Percentiles rank a stretch among this genome's conserved stretches.
Evolutionary conservation across 495 filamentous ascomycete species (phyloP).

Genomic region (Penicillium chermesinum): DNA sequence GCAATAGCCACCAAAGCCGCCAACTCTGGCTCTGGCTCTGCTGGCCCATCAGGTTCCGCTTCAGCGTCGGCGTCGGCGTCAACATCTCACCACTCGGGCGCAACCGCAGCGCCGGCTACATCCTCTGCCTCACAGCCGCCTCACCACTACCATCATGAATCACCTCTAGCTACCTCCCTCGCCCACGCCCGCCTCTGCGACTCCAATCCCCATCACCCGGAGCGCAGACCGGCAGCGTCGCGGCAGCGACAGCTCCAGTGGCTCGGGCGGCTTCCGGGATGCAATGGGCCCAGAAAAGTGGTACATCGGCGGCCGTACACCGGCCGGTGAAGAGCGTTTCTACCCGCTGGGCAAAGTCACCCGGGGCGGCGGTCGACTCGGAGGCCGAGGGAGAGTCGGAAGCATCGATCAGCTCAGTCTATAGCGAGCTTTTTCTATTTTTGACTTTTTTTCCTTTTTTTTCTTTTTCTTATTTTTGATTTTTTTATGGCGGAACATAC

Average conservation of each 20-base stretch:
- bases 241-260: slow-evolving; percentile 73
- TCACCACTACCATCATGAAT: slow-evolving; percentile 20
- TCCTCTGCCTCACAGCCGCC: slow-evolving; percentile 13
- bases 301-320: slow-evolving; percentile 84
- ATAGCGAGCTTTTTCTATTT: slow-evolving; percentile 32
- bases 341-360: slow-evolving; percentile 67
- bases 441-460: neutral
- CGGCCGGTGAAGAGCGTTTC: slow-evolving; percentile 81
- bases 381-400: slow-evolving; percentile 52
- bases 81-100: slow-evolving; percentile 16
- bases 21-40: slow-evolving; percentile 9
- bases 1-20: slow-evolving; percentile 40
- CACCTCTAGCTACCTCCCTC: slow-evolving; percentile 20
- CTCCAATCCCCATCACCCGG: slow-evolving; percentile 33
- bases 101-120: slow-evolving; percentile 4
- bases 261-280: slow-evolving; percentile 71
- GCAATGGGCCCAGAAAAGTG: slow-evolving; percentile 72
- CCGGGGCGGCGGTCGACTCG: slow-evolving; percentile 43
- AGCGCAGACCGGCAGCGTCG: slow-evolving; percentile 38
- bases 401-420: slow-evolving; percentile 61
- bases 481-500: neutral
- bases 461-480: neutral
- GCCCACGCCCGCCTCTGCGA: slow-evolving; percentile 26
- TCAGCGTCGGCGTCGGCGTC: slow-evolving; percentile 6
- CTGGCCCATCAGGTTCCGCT: slow-evolving; percentile 7